Evolutionary conservation across 2,329 filamentous ascomycete species (phyloP).

Genomic region (Torrubiellomyces zombiae): DNA sequence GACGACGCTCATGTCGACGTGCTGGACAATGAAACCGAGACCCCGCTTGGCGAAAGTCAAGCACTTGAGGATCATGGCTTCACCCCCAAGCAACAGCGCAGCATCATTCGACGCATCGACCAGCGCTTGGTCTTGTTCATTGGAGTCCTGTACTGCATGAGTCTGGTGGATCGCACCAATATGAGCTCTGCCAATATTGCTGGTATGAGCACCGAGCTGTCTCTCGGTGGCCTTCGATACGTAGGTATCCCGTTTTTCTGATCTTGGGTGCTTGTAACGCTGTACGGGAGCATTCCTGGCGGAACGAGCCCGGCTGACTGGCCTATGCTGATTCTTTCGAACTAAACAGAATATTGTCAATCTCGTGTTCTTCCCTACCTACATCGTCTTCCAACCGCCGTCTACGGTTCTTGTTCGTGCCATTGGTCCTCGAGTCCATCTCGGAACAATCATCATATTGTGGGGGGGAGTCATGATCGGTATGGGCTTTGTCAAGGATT

Average conservation of each 20-base stretch:
- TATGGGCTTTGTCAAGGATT: slow-evolving; percentile 44
- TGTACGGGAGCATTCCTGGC: too few relatives aligned
- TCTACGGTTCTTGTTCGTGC: slow-evolving; percentile 53
- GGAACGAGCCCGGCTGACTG: too few relatives aligned
- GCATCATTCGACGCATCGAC: slow-evolving; percentile 55
- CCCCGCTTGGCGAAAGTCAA: slow-evolving; percentile 26
- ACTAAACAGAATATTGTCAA: slow-evolving; percentile 42
- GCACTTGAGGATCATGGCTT: slow-evolving; percentile 27
- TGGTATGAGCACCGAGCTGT: slow-evolving; percentile 35
- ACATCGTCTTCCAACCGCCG: slow-evolving; percentile 54
- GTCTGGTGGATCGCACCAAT: slow-evolving; percentile 67
- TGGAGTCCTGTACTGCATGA: slow-evolving; percentile 55
- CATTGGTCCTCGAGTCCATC: slow-evolving; percentile 42
- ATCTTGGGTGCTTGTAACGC: too few relatives aligned
- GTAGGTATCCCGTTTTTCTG: slow-evolving; percentile 13
- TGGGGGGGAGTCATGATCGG: slow-evolving; percentile 49
- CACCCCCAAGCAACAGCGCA: slow-evolving; percentile 43
- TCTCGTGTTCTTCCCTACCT: slow-evolving; percentile 59
- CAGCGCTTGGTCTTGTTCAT: slow-evolving; percentile 43
- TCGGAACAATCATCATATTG: slow-evolving; percentile 34
- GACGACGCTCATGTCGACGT: slow-evolving; percentile 9
- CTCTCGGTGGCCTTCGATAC: slow-evolving; percentile 27
- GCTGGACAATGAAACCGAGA: slow-evolving; percentile 9
- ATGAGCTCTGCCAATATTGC: slow-evolving; percentile 58
- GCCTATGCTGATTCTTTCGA: slow-evolving; percentile 2